Conservation (phyloP, 805 yeast genomes). For the Teunomyces gatunensis region DNA sequence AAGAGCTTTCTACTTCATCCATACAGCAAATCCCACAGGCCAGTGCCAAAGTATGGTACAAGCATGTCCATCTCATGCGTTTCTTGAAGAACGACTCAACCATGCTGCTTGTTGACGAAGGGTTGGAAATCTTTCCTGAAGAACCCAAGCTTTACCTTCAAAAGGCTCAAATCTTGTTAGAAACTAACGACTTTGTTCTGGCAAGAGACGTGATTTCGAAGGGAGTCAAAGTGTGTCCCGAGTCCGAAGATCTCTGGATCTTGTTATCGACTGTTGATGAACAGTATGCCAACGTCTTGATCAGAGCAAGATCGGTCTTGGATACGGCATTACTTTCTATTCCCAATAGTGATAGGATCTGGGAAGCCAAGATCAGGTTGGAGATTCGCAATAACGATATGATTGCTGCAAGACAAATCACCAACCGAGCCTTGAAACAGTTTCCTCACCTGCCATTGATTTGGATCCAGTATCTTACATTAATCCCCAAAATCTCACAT, state of each 20-base stretch:
- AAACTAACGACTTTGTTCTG: conserved; percentile 23
- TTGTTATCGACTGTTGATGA: conserved; percentile 49
- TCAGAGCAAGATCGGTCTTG: conserved; percentile 67
- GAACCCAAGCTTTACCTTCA: conserved; percentile 59
- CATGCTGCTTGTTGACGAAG: conserved; percentile 34
- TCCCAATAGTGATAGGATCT: conserved; percentile 49
- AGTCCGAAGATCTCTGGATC: conserved; percentile 52
- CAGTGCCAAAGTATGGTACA: conserved; percentile 58
- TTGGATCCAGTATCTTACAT: conserved; percentile 62
- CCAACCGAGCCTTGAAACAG: conserved; percentile 56
- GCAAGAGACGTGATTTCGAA: conserved; percentile 48
- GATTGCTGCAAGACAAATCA: conserved; percentile 50
- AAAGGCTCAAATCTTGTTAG: conserved; percentile 52
- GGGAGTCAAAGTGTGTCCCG: conserved; percentile 52
- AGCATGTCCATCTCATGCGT: conserved; percentile 55
- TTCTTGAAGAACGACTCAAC: conserved; percentile 17
- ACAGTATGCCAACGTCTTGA: conserved; percentile 32
- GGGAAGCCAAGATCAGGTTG: conserved; percentile 56
- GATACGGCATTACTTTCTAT: conserved; percentile 56
- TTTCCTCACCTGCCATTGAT: conserved; percentile 58
- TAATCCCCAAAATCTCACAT: conserved; percentile 47
- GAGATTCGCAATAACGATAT: conserved; percentile 52
- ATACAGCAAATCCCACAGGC: conserved; percentile 13
- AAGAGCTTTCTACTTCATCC: conserved; percentile 36
- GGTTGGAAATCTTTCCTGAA: conserved; percentile 47